Base-by-base conservation (phyloP, 257 asterid genomes). In the Nicotiana tabacum region DNA sequence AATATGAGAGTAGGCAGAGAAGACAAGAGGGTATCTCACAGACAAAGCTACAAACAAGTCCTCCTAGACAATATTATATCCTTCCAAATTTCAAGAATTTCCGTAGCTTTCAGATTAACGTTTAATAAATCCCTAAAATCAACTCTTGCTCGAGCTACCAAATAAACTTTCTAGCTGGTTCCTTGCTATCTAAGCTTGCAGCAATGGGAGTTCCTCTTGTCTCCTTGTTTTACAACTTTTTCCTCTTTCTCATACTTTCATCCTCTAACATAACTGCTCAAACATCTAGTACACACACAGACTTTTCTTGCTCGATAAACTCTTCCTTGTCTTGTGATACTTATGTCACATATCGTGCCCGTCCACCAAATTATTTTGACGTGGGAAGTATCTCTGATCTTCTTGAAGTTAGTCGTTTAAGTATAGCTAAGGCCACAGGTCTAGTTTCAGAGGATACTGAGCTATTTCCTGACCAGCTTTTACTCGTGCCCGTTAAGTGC, bases 401-500 rank as follows among this genome's bases (percentile, higher is more conserved):
- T 27, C 90, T 93, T 24, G 90, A 91, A 33, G 83, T 90, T 37
- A 91, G 92, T 89, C 81, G 87, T 48, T n/a, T 83, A 80, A 88
- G 83, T 16, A 91, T 94, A 70, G 89, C 90, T 56, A 57, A 85
- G 24, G 89, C 94, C 66, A 89, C 84, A n/a, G 78, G 80, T 53
- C 82, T 93, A 51, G 72, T 87, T 2, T 89, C 94, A 1, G 97
- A 91, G 78, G 77, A 88, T 33, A 83, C 83, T 24, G 83, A 58
- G 18, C 83, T 92, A 78, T 60, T 89, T 58, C 91, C 87, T 18
- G 56, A 92, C 77, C 95, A 93, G 86, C 89, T 94, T 8, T 78
- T 93, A 51, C 85, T 93, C 29, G 82, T 92, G 10, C 97, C 98
- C 0, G 80, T 92, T 88, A 83, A 15, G 4, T 94, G 97, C 70